A percentile compares a stretch with the other conserved stretches of the same genome.
phyloP scores from a whole-genome alignment of 208 protist genomes.

The Acanthamoeba royreba region DNA sequence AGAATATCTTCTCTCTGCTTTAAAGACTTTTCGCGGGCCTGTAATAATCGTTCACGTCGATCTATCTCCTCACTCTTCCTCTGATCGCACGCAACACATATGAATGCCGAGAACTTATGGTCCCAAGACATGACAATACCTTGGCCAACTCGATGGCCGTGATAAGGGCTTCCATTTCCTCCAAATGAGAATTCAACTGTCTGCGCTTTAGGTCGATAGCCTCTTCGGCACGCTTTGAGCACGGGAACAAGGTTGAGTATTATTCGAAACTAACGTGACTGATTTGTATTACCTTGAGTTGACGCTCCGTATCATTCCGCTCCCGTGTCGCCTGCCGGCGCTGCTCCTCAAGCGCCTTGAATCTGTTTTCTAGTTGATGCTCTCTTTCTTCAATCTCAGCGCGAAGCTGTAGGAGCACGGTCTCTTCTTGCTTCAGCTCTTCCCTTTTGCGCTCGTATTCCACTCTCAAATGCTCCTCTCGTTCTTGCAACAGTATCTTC shows the following conservation, averaged over 20 bases:
- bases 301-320: background rate
- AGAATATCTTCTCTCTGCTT: background rate
- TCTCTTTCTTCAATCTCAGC: background rate
- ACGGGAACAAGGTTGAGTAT: too few species aligned
- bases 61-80: background rate
- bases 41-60: background rate
- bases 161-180: background rate
- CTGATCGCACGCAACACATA: background rate
- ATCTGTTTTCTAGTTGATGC: background rate
- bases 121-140: background rate
- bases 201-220: background rate
- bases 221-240: background rate
- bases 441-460: background rate
- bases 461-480: background rate
- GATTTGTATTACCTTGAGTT: background rate
- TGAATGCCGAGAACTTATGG: background rate
- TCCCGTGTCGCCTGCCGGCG: background rate
- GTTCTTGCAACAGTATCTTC: background rate
- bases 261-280: too few species aligned
- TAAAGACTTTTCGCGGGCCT: background rate
- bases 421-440: slow-evolving; percentile 5
- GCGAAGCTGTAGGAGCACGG: background rate
- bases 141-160: slow-evolving; percentile 12
- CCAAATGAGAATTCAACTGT: background rate
- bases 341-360: background rate